phyloP scores from a whole-genome alignment of 805 yeast genomes.

The Nematodospora valgi region DNA sequence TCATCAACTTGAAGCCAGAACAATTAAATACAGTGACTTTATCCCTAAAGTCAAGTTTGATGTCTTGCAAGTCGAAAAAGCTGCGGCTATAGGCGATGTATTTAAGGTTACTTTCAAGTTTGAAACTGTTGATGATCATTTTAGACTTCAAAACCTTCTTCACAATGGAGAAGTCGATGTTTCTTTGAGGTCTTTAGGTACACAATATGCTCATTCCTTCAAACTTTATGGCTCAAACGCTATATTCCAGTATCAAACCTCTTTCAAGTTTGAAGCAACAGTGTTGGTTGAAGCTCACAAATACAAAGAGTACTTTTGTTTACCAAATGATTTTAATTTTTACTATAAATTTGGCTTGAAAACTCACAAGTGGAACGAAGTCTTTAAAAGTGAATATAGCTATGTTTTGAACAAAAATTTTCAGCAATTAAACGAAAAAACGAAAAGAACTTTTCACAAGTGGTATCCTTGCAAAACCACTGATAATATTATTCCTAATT shows the following conservation, averaged over 20 bases:
- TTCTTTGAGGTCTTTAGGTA: too few relatives aligned
- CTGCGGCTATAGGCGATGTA: slow-evolving; percentile 13
- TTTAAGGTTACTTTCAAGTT: slow-evolving; percentile 19
- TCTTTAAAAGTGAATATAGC: too few relatives aligned
- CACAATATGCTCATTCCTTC: too few relatives aligned
- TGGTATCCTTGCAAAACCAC: too few relatives aligned
- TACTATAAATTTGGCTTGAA: neutral
- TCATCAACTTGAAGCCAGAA: too few relatives aligned
- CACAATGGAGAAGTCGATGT: too few relatives aligned
- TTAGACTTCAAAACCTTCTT: too few relatives aligned
- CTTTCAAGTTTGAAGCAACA: slow-evolving; percentile 16
- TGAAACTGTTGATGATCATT: slow-evolving; percentile 14
- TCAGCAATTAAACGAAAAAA: too few relatives aligned
- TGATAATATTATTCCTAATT: slow-evolving; percentile 1
- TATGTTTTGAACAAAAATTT: too few relatives aligned
- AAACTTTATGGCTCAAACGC: too few relatives aligned
- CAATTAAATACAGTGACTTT: neutral
- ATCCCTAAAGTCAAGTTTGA: neutral
- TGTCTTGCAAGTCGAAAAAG: slow-evolving; percentile 6
- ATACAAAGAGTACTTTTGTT: slow-evolving; percentile 13
- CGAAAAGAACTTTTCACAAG: too few relatives aligned
- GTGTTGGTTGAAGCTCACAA: slow-evolving; percentile 14
- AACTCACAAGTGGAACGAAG: neutral
- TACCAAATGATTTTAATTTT: slow-evolving; percentile 13
- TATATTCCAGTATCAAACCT: too few relatives aligned